These are phyloP conservation scores for Fusarium solani-melongenae DNA, from an alignment of 2,329 filamentous ascomycete species.

Conservation along the genomic window DNA sequence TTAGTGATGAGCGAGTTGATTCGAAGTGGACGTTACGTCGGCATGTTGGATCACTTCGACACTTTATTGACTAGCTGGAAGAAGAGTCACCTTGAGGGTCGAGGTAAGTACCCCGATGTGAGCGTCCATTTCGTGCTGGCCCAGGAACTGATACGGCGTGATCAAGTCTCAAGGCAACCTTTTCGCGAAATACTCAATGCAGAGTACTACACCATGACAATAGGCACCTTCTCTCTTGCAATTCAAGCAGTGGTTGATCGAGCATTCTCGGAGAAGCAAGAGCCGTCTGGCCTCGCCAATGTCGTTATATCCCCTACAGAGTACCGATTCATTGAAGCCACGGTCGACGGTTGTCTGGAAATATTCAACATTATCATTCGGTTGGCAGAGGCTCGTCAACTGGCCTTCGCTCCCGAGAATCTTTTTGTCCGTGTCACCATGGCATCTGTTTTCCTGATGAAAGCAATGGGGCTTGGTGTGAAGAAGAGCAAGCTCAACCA, in stretches of 20 bases:
- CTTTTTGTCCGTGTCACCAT: background rate
- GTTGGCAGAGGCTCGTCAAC: background rate
- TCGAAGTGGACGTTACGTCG: background rate
- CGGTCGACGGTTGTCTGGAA: background rate
- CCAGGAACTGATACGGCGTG: background rate
- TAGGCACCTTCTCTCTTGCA: background rate
- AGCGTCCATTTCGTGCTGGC: too few species aligned
- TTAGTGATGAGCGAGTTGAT: background rate
- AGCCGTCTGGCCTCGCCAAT: background rate
- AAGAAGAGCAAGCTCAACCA: background rate
- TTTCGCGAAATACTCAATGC: background rate
- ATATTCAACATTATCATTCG: background rate
- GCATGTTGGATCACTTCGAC: background rate
- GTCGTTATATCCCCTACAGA: background rate
- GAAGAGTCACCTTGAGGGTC: background rate
- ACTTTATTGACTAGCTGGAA: background rate
- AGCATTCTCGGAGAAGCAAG: background rate
- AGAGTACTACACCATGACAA: background rate
- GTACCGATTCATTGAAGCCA: background rate
- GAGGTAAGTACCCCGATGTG: background rate
- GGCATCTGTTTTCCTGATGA: background rate
- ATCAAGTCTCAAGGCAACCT: background rate
- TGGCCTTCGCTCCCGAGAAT: background rate
- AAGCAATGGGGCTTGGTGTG: background rate
- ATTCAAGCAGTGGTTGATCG: background rate